These are phyloP conservation scores for Saccharomyces jurei DNA, from an alignment of 805 yeast species.

Conservation along the genomic window DNA sequence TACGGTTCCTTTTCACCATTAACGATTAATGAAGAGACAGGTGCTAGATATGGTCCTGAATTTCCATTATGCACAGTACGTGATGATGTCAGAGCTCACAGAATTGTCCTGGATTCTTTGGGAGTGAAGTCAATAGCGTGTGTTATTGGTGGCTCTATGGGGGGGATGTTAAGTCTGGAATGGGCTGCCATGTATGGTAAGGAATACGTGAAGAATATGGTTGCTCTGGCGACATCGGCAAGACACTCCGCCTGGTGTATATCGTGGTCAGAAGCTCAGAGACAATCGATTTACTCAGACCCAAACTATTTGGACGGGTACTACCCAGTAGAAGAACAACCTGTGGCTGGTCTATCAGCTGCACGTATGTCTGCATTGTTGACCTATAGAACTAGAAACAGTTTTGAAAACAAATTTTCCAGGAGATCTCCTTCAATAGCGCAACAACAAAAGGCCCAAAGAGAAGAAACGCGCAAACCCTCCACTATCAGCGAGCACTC, in stretches of 20 bases:
- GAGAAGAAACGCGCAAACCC: constrained; percentile 21
- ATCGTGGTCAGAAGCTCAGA: constrained; percentile 97
- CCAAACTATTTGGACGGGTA: constrained; percentile 91
- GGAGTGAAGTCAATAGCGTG: constrained; percentile 75
- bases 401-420: constrained; percentile 89
- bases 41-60: constrained; percentile 80
- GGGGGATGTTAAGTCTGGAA: constrained; percentile 93
- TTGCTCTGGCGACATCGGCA: constrained; percentile 90
- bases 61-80: constrained; percentile 91
- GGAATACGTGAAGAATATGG: constrained; percentile 58
- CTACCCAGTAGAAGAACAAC: constrained; percentile 70
- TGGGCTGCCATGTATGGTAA: constrained; percentile 60
- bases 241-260: constrained; percentile 97
- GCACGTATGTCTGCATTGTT: constrained; percentile 95
- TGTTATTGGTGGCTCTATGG: constrained; percentile 97
- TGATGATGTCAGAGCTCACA: constrained; percentile 82
- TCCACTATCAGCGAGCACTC: constrained; percentile 56
- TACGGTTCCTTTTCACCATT: constrained; percentile 94
- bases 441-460: constrained; percentile 28
- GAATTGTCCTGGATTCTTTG: constrained; percentile 64
- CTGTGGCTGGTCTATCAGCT: constrained; percentile 80
- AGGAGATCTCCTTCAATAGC: constrained; percentile 53
- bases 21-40: constrained; percentile 68
- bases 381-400: constrained; percentile 86
- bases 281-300: constrained; percentile 92